Evolutionary conservation across 768 basidiomycete genomes (phyloP), one percentile per base, ranked within the genome.

Genomic region (Trametes gibbosa): DNA sequence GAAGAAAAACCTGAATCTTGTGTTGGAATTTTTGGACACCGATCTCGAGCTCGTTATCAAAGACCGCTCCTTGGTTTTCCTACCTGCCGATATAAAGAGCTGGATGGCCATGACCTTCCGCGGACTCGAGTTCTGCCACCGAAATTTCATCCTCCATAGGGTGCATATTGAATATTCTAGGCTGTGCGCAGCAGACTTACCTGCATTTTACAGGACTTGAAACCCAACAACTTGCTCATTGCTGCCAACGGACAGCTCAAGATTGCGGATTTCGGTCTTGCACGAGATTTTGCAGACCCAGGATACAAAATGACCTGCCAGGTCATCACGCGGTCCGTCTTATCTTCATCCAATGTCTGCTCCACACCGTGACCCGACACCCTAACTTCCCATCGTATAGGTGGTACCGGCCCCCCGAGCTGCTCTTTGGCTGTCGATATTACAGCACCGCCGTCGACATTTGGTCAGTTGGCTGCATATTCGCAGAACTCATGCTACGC

Each of bases 91-190:
- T 72, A 95, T 98, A 76, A 99, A 99, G 73, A 89, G 90, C 63
- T 99, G 97, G 96, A 92, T 97, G 84, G 90, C 92, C 12, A 98
- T 98, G 97, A 95, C 91, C 0, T 86, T 98, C 69, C 86, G 95
- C 40, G 97, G 97, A 2, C 79, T 99, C n/a, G 97, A 98, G 73
- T 98, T 97, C 72, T 98, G 97, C 66, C 97, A 99, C 70, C 78
- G 95, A 51, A 95, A 95, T 72, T 95, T 87, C 67, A 83, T 98
- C 55, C 78, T 99, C 23, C 97, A 99, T 74, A 84, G 97, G 54
- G 96, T 97, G 70, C 63, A 82, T 71, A 1, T 17, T 40, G 41
- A 47, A 19, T 29, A 29, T 10, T 35, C 32, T 12, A 4, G 43
- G 19, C 19, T 10, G 29, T 50, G 27, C 25, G 5, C 40, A 13